Evolutionary conservation across 1,284 basidiomycete species (phyloP).

Genomic region (Austroboletus rostrupii): DNA sequence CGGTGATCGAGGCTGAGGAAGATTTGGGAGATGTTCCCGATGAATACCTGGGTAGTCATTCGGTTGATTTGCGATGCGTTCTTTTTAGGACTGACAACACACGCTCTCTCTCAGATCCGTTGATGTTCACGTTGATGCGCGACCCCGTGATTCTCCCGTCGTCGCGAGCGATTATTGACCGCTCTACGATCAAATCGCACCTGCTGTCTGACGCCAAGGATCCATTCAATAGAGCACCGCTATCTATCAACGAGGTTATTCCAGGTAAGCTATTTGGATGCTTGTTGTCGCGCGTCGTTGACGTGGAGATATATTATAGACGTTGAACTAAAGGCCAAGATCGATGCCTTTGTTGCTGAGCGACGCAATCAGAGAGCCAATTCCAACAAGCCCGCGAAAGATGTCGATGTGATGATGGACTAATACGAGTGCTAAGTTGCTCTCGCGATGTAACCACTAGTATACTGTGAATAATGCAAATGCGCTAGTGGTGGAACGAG

Average conservation of each 20-base stretch:
- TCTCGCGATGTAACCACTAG: constrained; percentile 5
- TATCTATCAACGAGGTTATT: constrained; percentile 77
- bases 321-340: constrained; percentile 56
- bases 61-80: neutral
- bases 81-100: neutral
- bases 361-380: constrained; percentile 37
- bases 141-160: constrained; percentile 92
- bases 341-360: constrained; percentile 57
- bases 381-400: constrained; percentile 17
- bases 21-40: constrained; percentile 94
- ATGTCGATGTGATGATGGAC: constrained; percentile 34
- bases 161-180: constrained; percentile 79
- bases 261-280: constrained; percentile 47
- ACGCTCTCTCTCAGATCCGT: constrained; percentile 58
- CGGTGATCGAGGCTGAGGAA: constrained; percentile 80
- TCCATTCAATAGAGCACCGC: constrained; percentile 84
- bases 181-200: constrained; percentile 93
- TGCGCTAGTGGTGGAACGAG: neutral
- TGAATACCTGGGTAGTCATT: constrained; percentile 79
- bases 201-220: constrained; percentile 88
- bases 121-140: constrained; percentile 94
- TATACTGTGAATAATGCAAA: constrained; percentile 7
- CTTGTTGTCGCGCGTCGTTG: constrained; percentile 2
- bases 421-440: constrained; percentile 4
- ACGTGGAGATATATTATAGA: constrained; percentile 35